Evolutionary conservation across 2,329 filamentous ascomycete species (phyloP).

Genomic region (Epichloe hybrida): DNA sequence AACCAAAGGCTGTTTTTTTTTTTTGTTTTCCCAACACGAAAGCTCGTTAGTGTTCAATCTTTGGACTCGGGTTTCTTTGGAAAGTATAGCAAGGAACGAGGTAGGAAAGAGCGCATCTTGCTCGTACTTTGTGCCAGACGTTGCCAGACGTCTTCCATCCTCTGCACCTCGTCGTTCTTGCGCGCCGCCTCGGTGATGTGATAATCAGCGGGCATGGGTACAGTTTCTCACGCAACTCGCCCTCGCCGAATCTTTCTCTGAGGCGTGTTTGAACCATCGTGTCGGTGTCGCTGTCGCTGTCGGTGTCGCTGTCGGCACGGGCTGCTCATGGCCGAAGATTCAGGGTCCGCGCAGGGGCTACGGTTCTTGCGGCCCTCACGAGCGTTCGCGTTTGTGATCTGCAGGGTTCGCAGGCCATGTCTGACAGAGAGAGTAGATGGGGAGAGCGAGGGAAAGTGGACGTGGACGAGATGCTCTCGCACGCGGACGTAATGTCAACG

Average conservation of each 20-base stretch:
- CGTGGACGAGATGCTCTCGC: too few species aligned
- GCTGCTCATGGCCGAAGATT: not conserved
- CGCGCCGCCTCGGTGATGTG: slow-evolving; percentile 54
- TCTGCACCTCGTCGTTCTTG: slow-evolving; percentile 53
- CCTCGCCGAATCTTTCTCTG: slow-evolving; percentile 16
- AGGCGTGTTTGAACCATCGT: slow-evolving; percentile 24
- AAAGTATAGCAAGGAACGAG: too few species aligned
- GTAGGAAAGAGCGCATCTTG: slow-evolving; percentile 9
- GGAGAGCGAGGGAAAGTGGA: too few species aligned
- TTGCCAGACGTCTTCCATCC: slow-evolving; percentile 56
- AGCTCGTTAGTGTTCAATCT: not conserved
- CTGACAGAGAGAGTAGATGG: slow-evolving; percentile 1
- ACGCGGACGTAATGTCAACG: not conserved
- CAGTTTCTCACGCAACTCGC: too few species aligned
- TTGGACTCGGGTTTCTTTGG: too few species aligned
- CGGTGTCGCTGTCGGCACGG: not conserved
- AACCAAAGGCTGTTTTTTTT: slow-evolving; percentile 48
- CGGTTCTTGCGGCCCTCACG: slow-evolving; percentile 19
- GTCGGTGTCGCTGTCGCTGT: slow-evolving; percentile 2
- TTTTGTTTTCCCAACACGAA: too few species aligned
- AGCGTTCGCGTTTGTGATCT: slow-evolving; percentile 29
- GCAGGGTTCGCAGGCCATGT: slow-evolving; percentile 36
- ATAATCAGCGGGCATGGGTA: slow-evolving; percentile 65
- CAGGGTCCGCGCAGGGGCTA: slow-evolving; percentile 10
- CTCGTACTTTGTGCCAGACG: slow-evolving; percentile 59